Percentiles rank a stretch among this genome's conserved stretches.
These are phyloP conservation scores for barley (Hordeum vulgare) DNA, from an alignment of 176 grass and related monocot genomes.

Conservation along the genomic window MorexV3_pseudomolecules_assembly NC_058524.1:612786728-612787227, in stretches of 20 bases:
- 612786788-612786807: constrained; percentile 61
- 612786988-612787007: neutral
- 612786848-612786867: constrained; percentile 72
- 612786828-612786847: constrained; percentile 71
- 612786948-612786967: constrained; percentile 60
- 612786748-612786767: constrained; percentile 45
- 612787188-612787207: constrained; percentile 65
- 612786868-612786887: constrained; percentile 53
- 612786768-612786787: constrained; percentile 66
- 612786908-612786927: constrained; percentile 56
- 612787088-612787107: constrained; percentile 32
- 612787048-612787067: neutral
- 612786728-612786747: constrained; percentile 88
- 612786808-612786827: constrained; percentile 76
- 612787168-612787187: constrained; percentile 51
- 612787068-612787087: constrained; percentile 53
- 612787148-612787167: constrained; percentile 57
- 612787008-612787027: neutral
- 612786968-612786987: constrained; percentile 41
- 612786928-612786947: constrained; percentile 71
- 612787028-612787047: neutral
- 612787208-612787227: constrained; percentile 45
- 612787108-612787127: constrained; percentile 60
- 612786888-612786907: constrained; percentile 68
- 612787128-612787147: constrained; percentile 62